Evolutionary conservation across 2,329 filamentous ascomycete genomes (phyloP).

Genomic region (Blastomyces parvus): DNA sequence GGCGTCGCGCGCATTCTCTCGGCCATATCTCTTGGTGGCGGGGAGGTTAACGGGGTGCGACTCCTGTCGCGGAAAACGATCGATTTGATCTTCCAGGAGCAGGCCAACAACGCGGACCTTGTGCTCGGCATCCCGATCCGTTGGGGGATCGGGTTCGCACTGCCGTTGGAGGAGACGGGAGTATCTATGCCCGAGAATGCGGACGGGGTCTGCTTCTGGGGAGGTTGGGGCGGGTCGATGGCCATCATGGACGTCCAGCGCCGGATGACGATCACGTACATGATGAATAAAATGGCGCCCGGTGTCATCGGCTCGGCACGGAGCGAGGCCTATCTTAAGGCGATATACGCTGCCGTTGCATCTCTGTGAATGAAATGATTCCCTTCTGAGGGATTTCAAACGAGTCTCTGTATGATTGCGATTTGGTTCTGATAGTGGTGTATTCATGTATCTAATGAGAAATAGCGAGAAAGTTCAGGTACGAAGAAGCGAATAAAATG

Average conservation of each 20-base stretch:
- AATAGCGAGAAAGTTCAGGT: background rate
- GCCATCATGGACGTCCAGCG: conserved; percentile 37
- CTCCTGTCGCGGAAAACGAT: conserved; percentile 36
- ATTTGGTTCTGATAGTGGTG: background rate
- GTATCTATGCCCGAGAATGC: conserved; percentile 21
- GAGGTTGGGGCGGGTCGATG: conserved; percentile 40
- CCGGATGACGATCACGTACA: conserved; percentile 37
- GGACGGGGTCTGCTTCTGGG: conserved; percentile 35
- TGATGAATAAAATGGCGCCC: conserved; percentile 39
- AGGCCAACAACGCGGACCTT: conserved; percentile 35
- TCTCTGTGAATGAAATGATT: background rate
- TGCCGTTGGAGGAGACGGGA: conserved; percentile 23
- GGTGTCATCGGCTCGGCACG: conserved; percentile 24
- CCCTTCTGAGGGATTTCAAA: background rate
- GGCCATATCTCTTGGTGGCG: conserved; percentile 22
- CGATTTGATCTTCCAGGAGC: conserved; percentile 39
- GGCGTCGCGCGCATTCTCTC: conserved; percentile 37
- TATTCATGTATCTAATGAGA: background rate
- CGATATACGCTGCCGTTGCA: conserved; percentile 23
- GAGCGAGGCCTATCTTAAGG: conserved; percentile 24
- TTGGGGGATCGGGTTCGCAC: conserved; percentile 37
- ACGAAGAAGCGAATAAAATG: background rate
- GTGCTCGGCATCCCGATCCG: conserved; percentile 28
- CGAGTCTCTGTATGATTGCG: background rate
- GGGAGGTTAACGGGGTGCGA: conserved; percentile 26